A percentile compares a stretch with the other conserved stretches of the same genome.
Evolutionary conservation across 257 asterid genomes (phyloP).

Genomic region (Fraxinus excelsior): DNA sequence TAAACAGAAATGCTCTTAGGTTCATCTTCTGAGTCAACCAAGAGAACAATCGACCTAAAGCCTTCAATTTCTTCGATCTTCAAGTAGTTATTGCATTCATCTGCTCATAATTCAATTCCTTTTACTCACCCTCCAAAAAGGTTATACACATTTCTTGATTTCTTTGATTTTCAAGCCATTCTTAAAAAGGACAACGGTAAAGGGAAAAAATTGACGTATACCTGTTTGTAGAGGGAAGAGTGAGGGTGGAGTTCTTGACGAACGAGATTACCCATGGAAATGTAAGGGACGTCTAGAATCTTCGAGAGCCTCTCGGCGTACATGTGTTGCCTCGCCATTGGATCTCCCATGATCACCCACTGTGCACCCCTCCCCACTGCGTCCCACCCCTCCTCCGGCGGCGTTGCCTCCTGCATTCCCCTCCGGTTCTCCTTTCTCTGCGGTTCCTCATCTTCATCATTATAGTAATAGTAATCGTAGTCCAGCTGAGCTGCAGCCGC

Average conservation of each 20-base stretch:
- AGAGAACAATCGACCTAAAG: no score
- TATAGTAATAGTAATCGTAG: constrained; percentile 35
- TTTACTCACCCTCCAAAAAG: no score
- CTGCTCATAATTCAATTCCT: no score
- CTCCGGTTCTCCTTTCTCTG: constrained; percentile 16
- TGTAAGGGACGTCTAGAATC: constrained; percentile 79
- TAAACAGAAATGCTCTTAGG: no score
- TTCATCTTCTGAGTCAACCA: no score
- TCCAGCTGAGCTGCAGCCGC: constrained; percentile 74
- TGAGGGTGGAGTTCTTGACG: constrained; percentile 78
- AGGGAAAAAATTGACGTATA: neutral
- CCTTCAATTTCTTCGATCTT: no score
- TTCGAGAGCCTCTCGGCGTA: constrained; percentile 79
- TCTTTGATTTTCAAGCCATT: neutral
- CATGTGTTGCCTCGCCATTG: constrained; percentile 68
- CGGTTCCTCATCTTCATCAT: constrained; percentile 31
- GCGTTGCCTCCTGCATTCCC: constrained; percentile 42
- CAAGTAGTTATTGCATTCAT: no score
- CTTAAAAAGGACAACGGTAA: neutral
- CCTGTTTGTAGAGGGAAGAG: constrained; percentile 76
- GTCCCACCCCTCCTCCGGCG: constrained; percentile 37
- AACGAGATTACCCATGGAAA: constrained; percentile 87
- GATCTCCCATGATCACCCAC: constrained; percentile 96
- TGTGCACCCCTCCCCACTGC: constrained; percentile 66
- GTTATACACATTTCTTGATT: no score